Evolutionary conservation across 1,139 yeast genomes (phyloP), one percentile per base, ranked within the genome.

Genomic region (Hansenula lynferdii): DNA sequence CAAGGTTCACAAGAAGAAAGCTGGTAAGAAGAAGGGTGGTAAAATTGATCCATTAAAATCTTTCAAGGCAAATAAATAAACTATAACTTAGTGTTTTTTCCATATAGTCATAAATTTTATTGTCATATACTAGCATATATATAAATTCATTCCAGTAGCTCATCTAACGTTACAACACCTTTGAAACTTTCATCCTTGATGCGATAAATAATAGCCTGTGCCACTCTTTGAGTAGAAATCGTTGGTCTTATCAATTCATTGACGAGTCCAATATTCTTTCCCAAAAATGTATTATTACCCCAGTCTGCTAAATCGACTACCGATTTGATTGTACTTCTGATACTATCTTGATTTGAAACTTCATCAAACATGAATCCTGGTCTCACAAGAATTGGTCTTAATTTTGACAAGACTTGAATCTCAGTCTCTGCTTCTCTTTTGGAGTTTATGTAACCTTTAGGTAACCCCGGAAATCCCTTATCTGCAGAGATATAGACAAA

Each of bases 401-500:
- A 62, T 8, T 62, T 60, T 2, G 62, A 51, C 31, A 55, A 42
- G 5, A 48, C 36, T 6, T 55, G 44, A 34, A 85, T 61, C 48
- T 73, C 80, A 23, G 60, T 60, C 55, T 89, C 97, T 0, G 96
- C 94, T 42, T 72, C 79, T 47, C 96, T 65, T 54, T 89, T 89
- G 21, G 94, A 78, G 14, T 69, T 66, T 30, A 89, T 75, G 57
- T 89, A 89, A 2, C 79, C 86, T 0, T 65, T 54, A 1, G 94
- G 92, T 3, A 85, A 66, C 21, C 81, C 60, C 0, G 90, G 89
- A 33, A 76, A 71, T 44, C 80, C 79, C 39, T 70, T 68, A 48
- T 85, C 94, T 1, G 96, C 96, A 0, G 95, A 85, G 5, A 89
- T 72, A 54, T 85, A 89, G 0, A 85, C 87, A 54, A 81, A 81